A percentile compares a stretch with the other conserved stretches of the same genome.
Evolutionary conservation across 2,329 filamentous ascomycete species (phyloP).

Genomic region (Xylaria sp.): DNA sequence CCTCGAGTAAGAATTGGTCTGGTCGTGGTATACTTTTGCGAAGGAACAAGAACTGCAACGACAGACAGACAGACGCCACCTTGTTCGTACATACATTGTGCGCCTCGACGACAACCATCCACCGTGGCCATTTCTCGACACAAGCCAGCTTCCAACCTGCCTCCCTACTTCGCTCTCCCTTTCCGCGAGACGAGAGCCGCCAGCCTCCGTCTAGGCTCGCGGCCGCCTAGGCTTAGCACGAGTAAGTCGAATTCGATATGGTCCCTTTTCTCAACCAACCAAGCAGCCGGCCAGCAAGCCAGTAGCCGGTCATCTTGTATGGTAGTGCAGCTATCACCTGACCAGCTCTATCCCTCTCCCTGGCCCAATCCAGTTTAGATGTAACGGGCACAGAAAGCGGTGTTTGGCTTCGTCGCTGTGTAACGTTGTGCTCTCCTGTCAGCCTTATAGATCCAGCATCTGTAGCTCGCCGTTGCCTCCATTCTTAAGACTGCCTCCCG

Average conservation of each 20-base stretch:
- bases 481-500: conserved; percentile 22
- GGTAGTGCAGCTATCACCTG: conserved; percentile 17
- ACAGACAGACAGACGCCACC: background rate
- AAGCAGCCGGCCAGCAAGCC: background rate
- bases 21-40: background rate
- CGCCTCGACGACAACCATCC: conserved; percentile 41
- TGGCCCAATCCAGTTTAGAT: conserved; percentile 15
- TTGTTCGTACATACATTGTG: conserved; percentile 6
- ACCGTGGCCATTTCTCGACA: conserved; percentile 40
- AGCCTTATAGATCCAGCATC: conserved; percentile 26
- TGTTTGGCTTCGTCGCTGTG: conserved; percentile 26
- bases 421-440: conserved; percentile 22
- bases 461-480: conserved; percentile 19
- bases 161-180: conserved; percentile 25
- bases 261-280: conserved; percentile 1
- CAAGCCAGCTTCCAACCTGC: conserved; percentile 5
- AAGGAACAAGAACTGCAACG: background rate
- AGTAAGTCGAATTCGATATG: conserved; percentile 43
- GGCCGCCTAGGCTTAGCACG: conserved; percentile 50
- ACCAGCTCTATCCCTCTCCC: background rate
- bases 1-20: conserved; percentile 16
- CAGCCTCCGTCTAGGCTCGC: conserved; percentile 50
- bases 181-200: conserved; percentile 36
- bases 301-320: background rate
- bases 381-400: conserved; percentile 9